phyloP scores from a whole-genome alignment of 2,329 filamentous ascomycete genomes.

The Alternaria brassicae region DNA sequence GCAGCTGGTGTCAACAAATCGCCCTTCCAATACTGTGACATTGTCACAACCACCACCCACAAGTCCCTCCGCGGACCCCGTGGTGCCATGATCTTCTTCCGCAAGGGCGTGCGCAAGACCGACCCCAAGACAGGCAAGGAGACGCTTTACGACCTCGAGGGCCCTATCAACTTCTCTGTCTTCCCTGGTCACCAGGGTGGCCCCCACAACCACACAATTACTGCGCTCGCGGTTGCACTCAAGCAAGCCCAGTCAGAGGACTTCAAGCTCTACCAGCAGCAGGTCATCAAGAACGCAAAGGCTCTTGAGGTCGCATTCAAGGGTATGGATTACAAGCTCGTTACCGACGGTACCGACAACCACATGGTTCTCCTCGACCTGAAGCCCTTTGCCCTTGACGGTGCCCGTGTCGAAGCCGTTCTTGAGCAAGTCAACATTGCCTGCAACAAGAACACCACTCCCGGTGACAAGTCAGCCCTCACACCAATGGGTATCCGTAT shows the following conservation, averaged over 20 bases:
- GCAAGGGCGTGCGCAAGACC: slow-evolving; percentile 83
- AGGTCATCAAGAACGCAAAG: slow-evolving; percentile 90
- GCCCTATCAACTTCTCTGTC: slow-evolving; percentile 92
- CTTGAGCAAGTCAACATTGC: slow-evolving; percentile 93
- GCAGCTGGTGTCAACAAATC: slow-evolving; percentile 90
- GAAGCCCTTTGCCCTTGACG: slow-evolving; percentile 86
- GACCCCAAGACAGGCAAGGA: slow-evolving; percentile 87
- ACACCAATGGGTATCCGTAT: slow-evolving; percentile 93
- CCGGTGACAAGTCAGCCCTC: slow-evolving; percentile 91
- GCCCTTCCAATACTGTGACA: slow-evolving; percentile 87
- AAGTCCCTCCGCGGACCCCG: slow-evolving; percentile 95
- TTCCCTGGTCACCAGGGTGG: slow-evolving; percentile 98
- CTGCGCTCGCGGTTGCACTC: slow-evolving; percentile 89
- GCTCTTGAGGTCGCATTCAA: slow-evolving; percentile 76
- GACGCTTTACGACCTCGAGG: slow-evolving; percentile 87
- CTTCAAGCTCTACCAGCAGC: slow-evolving; percentile 91
- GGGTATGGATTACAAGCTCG: slow-evolving; percentile 80
- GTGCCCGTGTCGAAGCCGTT: slow-evolving; percentile 86
- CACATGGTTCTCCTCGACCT: slow-evolving; percentile 93
- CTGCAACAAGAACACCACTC: slow-evolving; percentile 99
- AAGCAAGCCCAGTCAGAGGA: slow-evolving; percentile 90
- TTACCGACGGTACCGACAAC: slow-evolving; percentile 95
- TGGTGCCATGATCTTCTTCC: slow-evolving; percentile 98
- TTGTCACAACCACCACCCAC: slow-evolving; percentile 97
- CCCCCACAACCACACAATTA: slow-evolving; percentile 99